These are phyloP conservation scores for Myxozyma udenii DNA, from an alignment of 805 yeast species.

Conservation along the genomic window DNA sequence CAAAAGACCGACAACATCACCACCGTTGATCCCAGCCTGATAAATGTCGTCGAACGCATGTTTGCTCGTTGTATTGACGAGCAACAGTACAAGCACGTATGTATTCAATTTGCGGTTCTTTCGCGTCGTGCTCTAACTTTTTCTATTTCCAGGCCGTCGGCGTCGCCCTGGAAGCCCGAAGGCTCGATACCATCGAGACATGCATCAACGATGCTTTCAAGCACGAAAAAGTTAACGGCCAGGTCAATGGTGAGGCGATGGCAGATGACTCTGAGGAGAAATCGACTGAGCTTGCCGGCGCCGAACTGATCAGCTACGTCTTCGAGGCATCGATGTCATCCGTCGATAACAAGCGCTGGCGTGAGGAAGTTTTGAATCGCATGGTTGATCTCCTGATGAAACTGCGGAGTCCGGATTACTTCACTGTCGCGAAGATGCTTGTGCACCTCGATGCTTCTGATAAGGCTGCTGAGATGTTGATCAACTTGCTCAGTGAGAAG, in stretches of 20 bases:
- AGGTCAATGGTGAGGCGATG: conserved; percentile 4
- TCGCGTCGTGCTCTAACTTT: neutral
- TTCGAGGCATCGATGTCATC: conserved; percentile 64
- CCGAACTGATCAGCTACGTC: conserved; percentile 65
- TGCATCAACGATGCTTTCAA: conserved; percentile 27
- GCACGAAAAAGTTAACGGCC: conserved; percentile 13
- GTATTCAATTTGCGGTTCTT: neutral
- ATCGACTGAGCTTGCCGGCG: conserved; percentile 48
- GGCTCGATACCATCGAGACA: conserved; percentile 66
- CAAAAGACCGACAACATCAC: conserved; percentile 16
- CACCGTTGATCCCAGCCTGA: conserved; percentile 54
- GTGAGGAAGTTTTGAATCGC: conserved; percentile 51
- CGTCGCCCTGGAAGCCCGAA: conserved; percentile 80
- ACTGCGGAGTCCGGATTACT: conserved; percentile 70
- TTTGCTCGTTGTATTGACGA: conserved; percentile 68
- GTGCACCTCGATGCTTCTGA: conserved; percentile 78
- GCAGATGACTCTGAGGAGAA: conserved; percentile 36
- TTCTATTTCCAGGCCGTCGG: conserved; percentile 61
- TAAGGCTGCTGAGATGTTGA: conserved; percentile 67
- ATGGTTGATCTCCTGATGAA: conserved; percentile 60
- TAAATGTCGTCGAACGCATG: conserved; percentile 79
- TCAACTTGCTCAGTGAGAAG: conserved; percentile 48
- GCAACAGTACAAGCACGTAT: conserved; percentile 61
- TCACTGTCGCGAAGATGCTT: conserved; percentile 76
- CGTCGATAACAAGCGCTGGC: conserved; percentile 62